phyloP scores from a whole-genome alignment of 768 basidiomycete species.

The Tulasnella sp. region DNA sequence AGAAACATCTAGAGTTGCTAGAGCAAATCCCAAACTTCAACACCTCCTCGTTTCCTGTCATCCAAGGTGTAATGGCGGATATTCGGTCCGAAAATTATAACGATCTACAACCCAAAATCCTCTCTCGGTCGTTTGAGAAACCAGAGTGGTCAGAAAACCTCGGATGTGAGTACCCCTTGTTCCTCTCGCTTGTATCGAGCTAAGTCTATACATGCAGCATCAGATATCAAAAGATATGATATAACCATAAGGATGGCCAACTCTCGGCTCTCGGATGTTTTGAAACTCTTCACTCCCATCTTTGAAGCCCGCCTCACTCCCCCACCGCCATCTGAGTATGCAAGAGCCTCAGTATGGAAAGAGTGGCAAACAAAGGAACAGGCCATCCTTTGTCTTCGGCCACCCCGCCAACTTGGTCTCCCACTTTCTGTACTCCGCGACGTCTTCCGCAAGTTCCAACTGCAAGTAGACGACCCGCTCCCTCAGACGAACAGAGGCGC shows the following conservation, averaged over 20 bases:
- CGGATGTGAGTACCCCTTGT: neutral
- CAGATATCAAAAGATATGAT: neutral
- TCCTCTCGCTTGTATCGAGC: neutral
- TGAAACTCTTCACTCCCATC: neutral
- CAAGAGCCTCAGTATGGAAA: neutral
- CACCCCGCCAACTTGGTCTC: neutral
- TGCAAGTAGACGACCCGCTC: neutral
- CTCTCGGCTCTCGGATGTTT: neutral
- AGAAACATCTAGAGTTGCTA: neutral
- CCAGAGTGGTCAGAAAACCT: neutral
- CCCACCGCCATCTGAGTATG: neutral
- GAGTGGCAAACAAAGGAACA: neutral
- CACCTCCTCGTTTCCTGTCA: no score
- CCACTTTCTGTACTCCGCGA: slow-evolving; percentile 1
- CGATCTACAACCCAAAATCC: neutral
- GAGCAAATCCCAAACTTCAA: neutral
- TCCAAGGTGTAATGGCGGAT: no score
- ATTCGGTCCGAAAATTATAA: neutral
- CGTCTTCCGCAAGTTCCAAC: slow-evolving; percentile 5
- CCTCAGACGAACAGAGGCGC: neutral
- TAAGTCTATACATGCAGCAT: neutral
- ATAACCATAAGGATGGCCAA: neutral
- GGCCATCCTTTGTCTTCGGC: neutral
- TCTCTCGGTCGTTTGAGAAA: neutral
- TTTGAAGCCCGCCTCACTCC: neutral